Percentiles rank a stretch among this genome's conserved stretches.
Evolutionary conservation across 2,329 filamentous ascomycete genomes (phyloP).

Genomic region (Dactylellina cionopaga): DNA sequence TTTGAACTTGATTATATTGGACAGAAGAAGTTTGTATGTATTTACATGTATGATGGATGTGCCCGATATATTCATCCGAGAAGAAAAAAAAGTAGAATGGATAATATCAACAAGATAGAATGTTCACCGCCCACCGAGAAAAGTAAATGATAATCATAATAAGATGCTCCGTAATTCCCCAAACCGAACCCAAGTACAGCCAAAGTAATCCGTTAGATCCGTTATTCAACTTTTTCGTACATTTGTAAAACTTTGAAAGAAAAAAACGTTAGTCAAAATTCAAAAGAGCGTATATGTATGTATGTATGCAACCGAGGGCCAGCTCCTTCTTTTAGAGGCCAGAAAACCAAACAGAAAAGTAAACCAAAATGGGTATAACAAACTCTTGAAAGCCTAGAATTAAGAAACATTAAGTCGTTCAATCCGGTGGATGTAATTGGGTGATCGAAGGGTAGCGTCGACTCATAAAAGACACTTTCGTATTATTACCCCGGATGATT

Average conservation of each 20-base stretch:
- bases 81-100: conserved; percentile 8
- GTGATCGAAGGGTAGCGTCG: background rate
- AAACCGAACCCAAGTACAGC: conserved; percentile 6
- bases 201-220: conserved; percentile 27
- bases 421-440: conserved; percentile 10
- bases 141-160: background rate
- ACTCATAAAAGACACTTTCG: too few relatives aligned
- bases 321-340: conserved; percentile 23
- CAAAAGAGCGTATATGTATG: conserved; percentile 17
- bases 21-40: too few relatives aligned
- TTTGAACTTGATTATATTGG: too few relatives aligned
- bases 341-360: conserved; percentile 13
- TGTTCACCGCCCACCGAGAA: background rate
- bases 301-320: conserved; percentile 41
- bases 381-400: conserved; percentile 28
- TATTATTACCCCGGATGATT: too few relatives aligned
- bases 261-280: conserved; percentile 4
- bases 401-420: conserved; percentile 18
- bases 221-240: conserved; percentile 40
- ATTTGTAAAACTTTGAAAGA: conserved; percentile 3
- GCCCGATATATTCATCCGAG: background rate
- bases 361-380: conserved; percentile 27
- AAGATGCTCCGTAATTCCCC: background rate
- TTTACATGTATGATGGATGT: too few relatives aligned
- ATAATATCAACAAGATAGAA: conserved; percentile 13